Percentiles rank a stretch among this genome's conserved stretches.
Conservation (phyloP, 306 rosid species). For the Spatholobus suberectus region DNA sequence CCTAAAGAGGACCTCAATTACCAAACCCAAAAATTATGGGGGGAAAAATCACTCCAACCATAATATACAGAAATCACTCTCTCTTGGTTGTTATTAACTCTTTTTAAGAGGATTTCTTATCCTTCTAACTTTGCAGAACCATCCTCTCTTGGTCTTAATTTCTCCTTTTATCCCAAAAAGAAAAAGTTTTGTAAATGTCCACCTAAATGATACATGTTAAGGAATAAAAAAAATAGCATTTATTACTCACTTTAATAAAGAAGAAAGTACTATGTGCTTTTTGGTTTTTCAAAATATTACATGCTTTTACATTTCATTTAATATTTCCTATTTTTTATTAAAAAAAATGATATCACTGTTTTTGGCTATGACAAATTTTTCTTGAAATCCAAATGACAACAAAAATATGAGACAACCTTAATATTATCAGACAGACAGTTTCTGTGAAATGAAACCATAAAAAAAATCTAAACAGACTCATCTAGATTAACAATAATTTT, state of each 20-base stretch:
- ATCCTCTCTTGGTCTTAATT: neutral
- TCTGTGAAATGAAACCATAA: neutral
- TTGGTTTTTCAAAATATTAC: neutral
- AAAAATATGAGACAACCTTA: neutral
- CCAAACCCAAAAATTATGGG: neutral
- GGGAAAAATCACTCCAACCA: neutral
- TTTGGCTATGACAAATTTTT: neutral
- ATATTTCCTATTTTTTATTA: neutral
- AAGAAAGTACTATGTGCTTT: neutral
- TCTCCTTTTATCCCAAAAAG: neutral
- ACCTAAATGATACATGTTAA: neutral
- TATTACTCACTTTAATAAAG: neutral
- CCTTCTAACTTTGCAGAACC: neutral
- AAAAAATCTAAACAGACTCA: neutral
- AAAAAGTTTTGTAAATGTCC: neutral
- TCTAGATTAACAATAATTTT: neutral
- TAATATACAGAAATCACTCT: neutral
- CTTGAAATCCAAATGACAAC: neutral
- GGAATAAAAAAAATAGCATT: neutral
- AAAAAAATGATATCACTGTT: neutral
- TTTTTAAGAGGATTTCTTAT: neutral
- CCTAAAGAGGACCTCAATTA: constrained; percentile 11
- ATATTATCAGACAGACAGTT: neutral
- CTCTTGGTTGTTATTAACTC: neutral
- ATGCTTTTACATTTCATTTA: neutral